Conservation (phyloP, 2,329 filamentous ascomycete genomes). For the Huntiella savannae region DNA sequence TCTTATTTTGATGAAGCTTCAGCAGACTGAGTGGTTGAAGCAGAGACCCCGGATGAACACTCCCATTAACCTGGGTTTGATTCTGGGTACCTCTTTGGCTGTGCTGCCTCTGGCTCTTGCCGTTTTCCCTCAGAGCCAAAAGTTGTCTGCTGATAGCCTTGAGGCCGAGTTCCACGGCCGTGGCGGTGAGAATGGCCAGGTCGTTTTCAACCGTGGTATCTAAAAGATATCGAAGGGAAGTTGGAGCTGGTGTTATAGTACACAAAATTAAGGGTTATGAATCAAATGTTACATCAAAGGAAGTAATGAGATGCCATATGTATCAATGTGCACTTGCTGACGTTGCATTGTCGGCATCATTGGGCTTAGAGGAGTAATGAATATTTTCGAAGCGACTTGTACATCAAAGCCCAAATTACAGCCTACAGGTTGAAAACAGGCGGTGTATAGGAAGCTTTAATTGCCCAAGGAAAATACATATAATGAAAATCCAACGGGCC, state of each 20-base stretch:
- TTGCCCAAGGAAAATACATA: too few relatives aligned
- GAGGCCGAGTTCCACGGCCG: constrained; percentile 74
- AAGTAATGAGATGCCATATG: background rate
- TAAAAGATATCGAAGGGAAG: constrained; percentile 22
- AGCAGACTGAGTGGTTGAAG: constrained; percentile 68
- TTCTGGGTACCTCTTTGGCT: constrained; percentile 70
- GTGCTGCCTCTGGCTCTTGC: constrained; percentile 78
- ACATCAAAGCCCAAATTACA: too few relatives aligned
- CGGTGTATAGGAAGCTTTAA: too few relatives aligned
- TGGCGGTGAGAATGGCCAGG: constrained; percentile 60
- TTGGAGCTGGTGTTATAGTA: background rate
- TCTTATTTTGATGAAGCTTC: constrained; percentile 64
- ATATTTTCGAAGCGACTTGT: too few relatives aligned
- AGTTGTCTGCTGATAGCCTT: constrained; percentile 52
- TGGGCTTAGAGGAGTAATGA: too few relatives aligned
- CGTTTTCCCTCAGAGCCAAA: constrained; percentile 82
- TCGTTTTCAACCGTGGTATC: constrained; percentile 95
- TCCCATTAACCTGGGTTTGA: constrained; percentile 72
- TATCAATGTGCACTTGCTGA: too few relatives aligned
- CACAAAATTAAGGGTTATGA: too few relatives aligned
- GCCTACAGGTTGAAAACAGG: too few relatives aligned
- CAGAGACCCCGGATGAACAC: constrained; percentile 50
- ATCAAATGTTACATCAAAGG: background rate
- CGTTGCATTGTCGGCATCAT: too few relatives aligned
- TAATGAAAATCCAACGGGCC: too few relatives aligned